Percentiles rank a stretch among this genome's conserved stretches.
Conservation (phyloP, 495 filamentous ascomycete species). For the Cenococcum geophilum region DNA sequence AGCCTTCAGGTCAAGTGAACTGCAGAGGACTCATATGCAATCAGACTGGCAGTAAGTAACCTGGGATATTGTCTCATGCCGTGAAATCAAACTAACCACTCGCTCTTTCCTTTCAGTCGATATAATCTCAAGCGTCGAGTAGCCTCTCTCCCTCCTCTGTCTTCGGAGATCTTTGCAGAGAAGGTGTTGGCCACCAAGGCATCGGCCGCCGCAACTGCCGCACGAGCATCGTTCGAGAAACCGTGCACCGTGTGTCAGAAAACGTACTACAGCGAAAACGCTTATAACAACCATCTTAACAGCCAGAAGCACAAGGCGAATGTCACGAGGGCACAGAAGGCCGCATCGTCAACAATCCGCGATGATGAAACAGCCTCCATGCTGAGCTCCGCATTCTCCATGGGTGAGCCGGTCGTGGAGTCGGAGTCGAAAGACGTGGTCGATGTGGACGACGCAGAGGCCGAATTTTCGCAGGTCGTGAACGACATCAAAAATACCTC, state of each 20-base stretch:
- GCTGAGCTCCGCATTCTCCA: slow-evolving; percentile 83
- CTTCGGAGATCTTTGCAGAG: slow-evolving; percentile 89
- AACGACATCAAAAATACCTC: slow-evolving; percentile 68
- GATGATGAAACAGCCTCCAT: slow-evolving; percentile 72
- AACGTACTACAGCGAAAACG: slow-evolving; percentile 92
- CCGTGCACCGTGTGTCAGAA: slow-evolving; percentile 77
- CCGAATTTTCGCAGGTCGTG: slow-evolving; percentile 70
- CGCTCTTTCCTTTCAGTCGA: slow-evolving; percentile 49
- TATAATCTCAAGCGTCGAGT: slow-evolving; percentile 97
- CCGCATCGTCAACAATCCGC: slow-evolving; percentile 33
- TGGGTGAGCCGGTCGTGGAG: slow-evolving; percentile 67
- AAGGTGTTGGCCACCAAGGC: slow-evolving; percentile 94
- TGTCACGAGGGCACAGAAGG: slow-evolving; percentile 42
- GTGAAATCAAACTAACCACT: slow-evolving; percentile 4
- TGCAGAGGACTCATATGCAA: slow-evolving; percentile 94
- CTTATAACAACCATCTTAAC: slow-evolving; percentile 84
- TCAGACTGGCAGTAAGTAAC: slow-evolving; percentile 91
- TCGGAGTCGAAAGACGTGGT: slow-evolving; percentile 40
- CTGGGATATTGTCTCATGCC: not conserved
- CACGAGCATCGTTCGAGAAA: slow-evolving; percentile 84
- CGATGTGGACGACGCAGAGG: slow-evolving; percentile 61
- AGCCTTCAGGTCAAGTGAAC: slow-evolving; percentile 85
- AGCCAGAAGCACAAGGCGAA: slow-evolving; percentile 85
- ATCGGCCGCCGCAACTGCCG: slow-evolving; percentile 70
- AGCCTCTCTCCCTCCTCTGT: slow-evolving; percentile 82